A percentile compares a stretch with the other conserved stretches of the same genome.
phyloP scores from a whole-genome alignment of 352 stramenopile genomes.

The Pythium rhizo-oryzae region DNA sequence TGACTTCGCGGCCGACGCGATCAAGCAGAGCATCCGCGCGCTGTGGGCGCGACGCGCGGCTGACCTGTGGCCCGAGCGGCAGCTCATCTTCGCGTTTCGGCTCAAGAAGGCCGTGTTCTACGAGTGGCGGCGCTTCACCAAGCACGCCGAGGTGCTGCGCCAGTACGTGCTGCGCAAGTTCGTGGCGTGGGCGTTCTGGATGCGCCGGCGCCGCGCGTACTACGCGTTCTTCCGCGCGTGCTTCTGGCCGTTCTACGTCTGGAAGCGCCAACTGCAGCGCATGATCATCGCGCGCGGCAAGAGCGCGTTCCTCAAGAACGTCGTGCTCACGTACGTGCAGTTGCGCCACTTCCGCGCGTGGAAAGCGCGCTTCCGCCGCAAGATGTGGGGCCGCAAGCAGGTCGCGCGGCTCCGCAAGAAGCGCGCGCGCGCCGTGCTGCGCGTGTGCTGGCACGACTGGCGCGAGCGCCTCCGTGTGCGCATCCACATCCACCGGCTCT shows the following conservation, averaged over 20 bases:
- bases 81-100: constrained; percentile 37
- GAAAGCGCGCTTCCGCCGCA: constrained; percentile 19
- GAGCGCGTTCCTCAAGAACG: constrained; percentile 34
- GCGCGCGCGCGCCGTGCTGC: constrained; percentile 8
- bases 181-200: constrained; percentile 39
- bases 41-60: constrained; percentile 29
- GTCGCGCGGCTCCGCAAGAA: constrained; percentile 17
- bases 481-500: constrained; percentile 28
- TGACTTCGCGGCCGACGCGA: constrained; percentile 34
- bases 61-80: constrained; percentile 37
- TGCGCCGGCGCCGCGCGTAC: constrained; percentile 16
- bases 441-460: constrained; percentile 31
- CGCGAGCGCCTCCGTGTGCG: constrained; percentile 4
- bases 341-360: constrained; percentile 45
- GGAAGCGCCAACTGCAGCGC: constrained; percentile 46
- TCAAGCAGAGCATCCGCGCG: constrained; percentile 32
- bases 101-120: constrained; percentile 37
- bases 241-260: constrained; percentile 65
- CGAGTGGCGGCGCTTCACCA: constrained; percentile 33
- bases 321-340: constrained; percentile 40
- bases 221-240: constrained; percentile 42
- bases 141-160: constrained; percentile 28
- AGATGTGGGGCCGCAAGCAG: constrained; percentile 21
- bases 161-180: constrained; percentile 43
- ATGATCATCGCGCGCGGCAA: constrained; percentile 46